Conservation (phyloP, 306 rosid species). For the Gynostemma pentaphyllum region DNA sequence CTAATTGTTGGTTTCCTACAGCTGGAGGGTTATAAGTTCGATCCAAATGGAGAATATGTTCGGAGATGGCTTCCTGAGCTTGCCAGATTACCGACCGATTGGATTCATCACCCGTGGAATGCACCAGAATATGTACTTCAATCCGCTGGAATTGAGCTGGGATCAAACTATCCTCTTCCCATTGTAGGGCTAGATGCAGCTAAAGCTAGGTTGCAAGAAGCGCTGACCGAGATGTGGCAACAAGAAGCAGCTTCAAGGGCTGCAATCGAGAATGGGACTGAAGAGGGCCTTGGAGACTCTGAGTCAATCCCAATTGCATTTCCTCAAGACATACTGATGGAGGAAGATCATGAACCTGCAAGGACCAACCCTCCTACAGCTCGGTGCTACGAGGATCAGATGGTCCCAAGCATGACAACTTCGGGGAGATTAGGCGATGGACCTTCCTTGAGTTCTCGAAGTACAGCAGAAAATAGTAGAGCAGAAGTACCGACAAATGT, state of each 20-base stretch:
- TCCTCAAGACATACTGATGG: conserved; percentile 69
- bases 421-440: conserved; percentile 59
- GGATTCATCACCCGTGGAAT: conserved; percentile 96
- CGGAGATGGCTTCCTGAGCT: conserved; percentile 95
- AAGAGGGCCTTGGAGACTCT: conserved; percentile 91
- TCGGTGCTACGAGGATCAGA: conserved; percentile 69
- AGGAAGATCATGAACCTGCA: conserved; percentile 42
- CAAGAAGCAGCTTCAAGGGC: conserved; percentile 80
- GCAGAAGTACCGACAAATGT: conserved; percentile 73
- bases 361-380: conserved; percentile 34
- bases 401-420: conserved; percentile 81
- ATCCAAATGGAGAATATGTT: conserved; percentile 81
- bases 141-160: conserved; percentile 87
- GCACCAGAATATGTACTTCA: conserved; percentile 78
- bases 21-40: conserved; percentile 82
- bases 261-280: conserved; percentile 63
- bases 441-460: conserved; percentile 39
- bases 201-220: conserved; percentile 59
- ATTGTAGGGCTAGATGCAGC: conserved; percentile 66
- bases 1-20: conserved; percentile 22
- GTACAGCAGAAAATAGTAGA: conserved; percentile 37
- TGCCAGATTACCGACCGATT: conserved; percentile 77
- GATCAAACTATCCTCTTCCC: conserved; percentile 86
- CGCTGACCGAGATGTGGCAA: conserved; percentile 61
- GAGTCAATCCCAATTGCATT: conserved; percentile 49